A percentile compares a stretch with the other conserved stretches of the same genome.
Evolutionary conservation across 2,329 filamentous ascomycete genomes (phyloP).

Genomic region (Fusarium sp.): DNA sequence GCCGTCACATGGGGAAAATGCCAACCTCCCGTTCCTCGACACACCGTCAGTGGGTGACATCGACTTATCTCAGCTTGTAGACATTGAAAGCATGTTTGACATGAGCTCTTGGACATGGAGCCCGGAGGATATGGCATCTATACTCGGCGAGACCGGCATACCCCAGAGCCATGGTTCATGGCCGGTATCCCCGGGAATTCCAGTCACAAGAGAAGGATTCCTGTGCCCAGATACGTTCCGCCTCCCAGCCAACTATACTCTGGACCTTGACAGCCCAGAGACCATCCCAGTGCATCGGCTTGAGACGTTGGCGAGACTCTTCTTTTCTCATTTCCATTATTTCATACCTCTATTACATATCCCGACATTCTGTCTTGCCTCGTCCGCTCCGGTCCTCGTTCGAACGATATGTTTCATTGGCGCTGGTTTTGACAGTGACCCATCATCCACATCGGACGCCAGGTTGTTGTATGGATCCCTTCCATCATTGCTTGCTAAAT

Average conservation of each 20-base stretch:
- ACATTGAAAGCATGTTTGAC: not conserved
- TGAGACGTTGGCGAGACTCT: not conserved
- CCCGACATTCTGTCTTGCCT: not conserved
- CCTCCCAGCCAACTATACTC: not conserved
- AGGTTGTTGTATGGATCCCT: not conserved
- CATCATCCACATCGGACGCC: not conserved
- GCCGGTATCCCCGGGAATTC: not conserved
- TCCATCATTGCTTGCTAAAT: not conserved
- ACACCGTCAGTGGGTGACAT: not conserved
- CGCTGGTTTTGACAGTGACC: not conserved
- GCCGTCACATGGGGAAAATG: not conserved
- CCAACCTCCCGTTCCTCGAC: not conserved
- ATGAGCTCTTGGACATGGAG: not conserved
- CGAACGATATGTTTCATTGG: not conserved
- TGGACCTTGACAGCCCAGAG: not conserved
- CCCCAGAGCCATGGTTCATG: not conserved
- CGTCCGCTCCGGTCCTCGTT: not conserved
- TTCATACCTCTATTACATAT: not conserved
- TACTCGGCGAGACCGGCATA: not conserved
- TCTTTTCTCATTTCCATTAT: not conserved
- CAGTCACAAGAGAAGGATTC: not conserved
- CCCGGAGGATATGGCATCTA: not conserved
- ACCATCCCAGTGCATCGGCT: not conserved
- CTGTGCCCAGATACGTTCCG: not conserved
- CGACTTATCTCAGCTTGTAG: not conserved